Evolutionary conservation across 768 basidiomycete genomes (phyloP), one percentile per base, ranked within the genome.

Genomic region (Dioszegia crocea): DNA sequence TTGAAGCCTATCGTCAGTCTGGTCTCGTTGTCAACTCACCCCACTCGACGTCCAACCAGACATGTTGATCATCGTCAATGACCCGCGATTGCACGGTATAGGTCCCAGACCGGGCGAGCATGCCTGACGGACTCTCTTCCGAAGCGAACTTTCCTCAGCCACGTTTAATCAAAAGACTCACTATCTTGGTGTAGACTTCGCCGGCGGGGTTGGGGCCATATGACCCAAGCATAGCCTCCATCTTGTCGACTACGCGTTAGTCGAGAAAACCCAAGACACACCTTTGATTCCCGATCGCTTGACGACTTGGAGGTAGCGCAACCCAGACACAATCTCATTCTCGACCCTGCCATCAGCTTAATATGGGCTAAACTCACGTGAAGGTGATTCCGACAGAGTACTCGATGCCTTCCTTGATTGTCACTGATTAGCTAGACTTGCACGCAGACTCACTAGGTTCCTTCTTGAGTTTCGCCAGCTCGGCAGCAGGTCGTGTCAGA

Each of bases 1-100:
- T 91, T 94, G 83, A 97, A 96, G 24, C 67, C 74, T 76, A 47
- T 11, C 36, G 29, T 40, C 23, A 56, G 44, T 44, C 31, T 14
- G 26, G 8, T 27, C 38, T 6, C 5, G 24, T 29, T 5, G 51
- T 21, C 10, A 36, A 72, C 73, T 62, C 48, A 74, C 73, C 77
- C 93, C 93, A 97, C 61, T 88, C 84, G 80, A 86, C 90, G 64
- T 90, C 89, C 48, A 70, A 63, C 75, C 87, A 92, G 38, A 91
- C 80, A 50, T 82, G 82, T 4, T 84, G 84, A 65, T 97, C 93
- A 59, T 97, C 91, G 71, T 98, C 93, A 24, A 88, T 70, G 27
- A 98, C 88, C 26, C 89, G 84, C 72, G 88, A 91, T 63, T 78
- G 82, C 43, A 93, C 93, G 31, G 66, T 75, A 80, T 90, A 96